Evolutionary conservation across 2,329 filamentous ascomycete species (phyloP), one percentile per base, ranked within the genome.

Genomic region (Colletotrichum tropicale): DNA sequence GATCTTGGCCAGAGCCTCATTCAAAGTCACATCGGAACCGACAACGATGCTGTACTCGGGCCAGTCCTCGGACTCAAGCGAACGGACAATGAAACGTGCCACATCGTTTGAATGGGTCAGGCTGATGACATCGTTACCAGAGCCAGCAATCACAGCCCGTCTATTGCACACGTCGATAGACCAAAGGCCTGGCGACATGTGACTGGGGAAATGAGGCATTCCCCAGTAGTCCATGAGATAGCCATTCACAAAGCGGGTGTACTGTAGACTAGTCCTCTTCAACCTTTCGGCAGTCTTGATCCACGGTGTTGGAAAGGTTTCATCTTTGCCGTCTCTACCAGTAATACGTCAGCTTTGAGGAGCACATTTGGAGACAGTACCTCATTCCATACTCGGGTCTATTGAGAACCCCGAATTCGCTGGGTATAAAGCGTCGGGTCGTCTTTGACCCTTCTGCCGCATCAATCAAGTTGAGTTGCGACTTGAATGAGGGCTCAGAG

Each of bases 31-130:
- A 58, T 82, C 82, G 67, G 88, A 87, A 1, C 86, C 86, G 78
- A 85, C 75, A 61, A 86, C 73, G 32, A 77, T 79, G 8, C 83
- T 79, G 12, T 81, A 78, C 34, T 83, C 81, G 2, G 86, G 84
- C 89, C 89, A 90, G 18, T 82, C 82, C 4, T 83, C 77, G 21
- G 86, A 76, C 18, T 84, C 83, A 10, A 91, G 78, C 5, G 83
- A 71, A 5, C 82, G 83, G 12, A 83, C 84, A 12, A 89, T 82
- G 70, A 88, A 90, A 32, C 79, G 83, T 3, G 85, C 88, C 38
- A 91, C 81, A 78, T 91, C 89, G 5, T 81, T 80, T 2, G 85
- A 88, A 77, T 90, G 87, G 0, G 88, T 90, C 79, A 89, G 86
- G 8, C 83, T 80, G n/a, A 88, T 82, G 5, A 79, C 79, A 15